Conservation (phyloP, 176 grass and related monocot species). For the Rhynchospora breviuscula region DNA sequence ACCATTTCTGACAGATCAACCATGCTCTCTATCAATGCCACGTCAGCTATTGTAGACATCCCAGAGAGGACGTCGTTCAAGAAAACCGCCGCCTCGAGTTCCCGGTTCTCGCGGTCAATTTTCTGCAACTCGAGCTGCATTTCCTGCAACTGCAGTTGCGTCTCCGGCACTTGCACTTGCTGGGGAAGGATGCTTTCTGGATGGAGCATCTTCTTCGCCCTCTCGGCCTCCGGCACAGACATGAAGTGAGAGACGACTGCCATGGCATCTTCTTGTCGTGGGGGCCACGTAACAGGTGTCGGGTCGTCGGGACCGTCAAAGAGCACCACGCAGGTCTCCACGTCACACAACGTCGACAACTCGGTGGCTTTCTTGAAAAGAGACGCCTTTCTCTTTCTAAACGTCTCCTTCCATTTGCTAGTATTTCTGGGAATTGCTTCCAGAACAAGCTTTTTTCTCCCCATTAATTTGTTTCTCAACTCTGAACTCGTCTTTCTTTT, state of each 20-base stretch:
- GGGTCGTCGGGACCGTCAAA: conserved; percentile 15
- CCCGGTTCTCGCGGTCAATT: conserved; percentile 12
- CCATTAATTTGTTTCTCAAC: no score
- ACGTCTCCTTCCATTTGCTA: not conserved
- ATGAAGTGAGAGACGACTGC: conserved; percentile 11
- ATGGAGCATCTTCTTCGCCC: conserved; percentile 38
- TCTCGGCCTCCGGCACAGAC: conserved; percentile 33
- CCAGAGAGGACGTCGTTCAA: conserved; percentile 27
- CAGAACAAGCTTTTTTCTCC: no score
- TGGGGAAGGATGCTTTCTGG: conserved; percentile 27
- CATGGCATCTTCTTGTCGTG: not conserved
- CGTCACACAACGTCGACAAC: conserved; percentile 26
- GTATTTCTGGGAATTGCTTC: no score
- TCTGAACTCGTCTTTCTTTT: no score
- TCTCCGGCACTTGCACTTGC: not conserved
- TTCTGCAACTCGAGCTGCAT: conserved; percentile 30
- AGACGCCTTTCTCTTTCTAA: conserved; percentile 10
- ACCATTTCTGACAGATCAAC: conserved; percentile 22
- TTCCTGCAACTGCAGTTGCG: not conserved
- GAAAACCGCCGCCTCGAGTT: conserved; percentile 23
- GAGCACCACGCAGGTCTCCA: not conserved
- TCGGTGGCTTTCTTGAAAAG: conserved; percentile 40
- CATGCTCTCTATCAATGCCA: conserved; percentile 23
- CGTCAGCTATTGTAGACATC: not conserved
- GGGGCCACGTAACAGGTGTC: conserved; percentile 25